These are phyloP conservation scores for Conoideocrella luteorostrata DNA, from an alignment of 2,329 filamentous ascomycete genomes.

Conservation along the genomic window DNA sequence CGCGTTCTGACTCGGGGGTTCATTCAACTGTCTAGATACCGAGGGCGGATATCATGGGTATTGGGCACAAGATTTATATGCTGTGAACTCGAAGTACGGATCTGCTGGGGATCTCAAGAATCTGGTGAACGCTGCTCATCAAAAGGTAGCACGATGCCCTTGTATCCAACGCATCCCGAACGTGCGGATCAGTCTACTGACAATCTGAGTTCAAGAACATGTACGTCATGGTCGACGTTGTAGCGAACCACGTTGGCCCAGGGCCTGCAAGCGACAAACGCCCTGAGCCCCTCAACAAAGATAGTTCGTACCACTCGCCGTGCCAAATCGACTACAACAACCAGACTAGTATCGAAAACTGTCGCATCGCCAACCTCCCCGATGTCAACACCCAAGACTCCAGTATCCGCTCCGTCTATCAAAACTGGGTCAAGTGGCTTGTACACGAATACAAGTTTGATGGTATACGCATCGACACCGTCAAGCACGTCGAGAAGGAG, in stretches of 20 bases:
- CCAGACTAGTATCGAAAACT: slow-evolving; percentile 40
- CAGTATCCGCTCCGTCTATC: slow-evolving; percentile 42
- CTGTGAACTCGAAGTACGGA: slow-evolving; percentile 53
- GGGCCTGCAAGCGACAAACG: slow-evolving; percentile 40
- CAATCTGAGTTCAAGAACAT: slow-evolving; percentile 18
- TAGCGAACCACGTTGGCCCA: slow-evolving; percentile 52
- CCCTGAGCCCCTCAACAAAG: slow-evolving; percentile 41
- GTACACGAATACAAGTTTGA: slow-evolving; percentile 57
- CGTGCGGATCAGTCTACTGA: no score
- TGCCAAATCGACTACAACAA: slow-evolving; percentile 52
- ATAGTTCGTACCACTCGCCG: slow-evolving; percentile 53
- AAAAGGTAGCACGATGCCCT: slow-evolving; percentile 39
- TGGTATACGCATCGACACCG: slow-evolving; percentile 54
- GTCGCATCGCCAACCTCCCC: slow-evolving; percentile 52
- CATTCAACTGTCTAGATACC: slow-evolving; percentile 20
- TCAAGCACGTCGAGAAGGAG: slow-evolving; percentile 53
- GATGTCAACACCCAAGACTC: slow-evolving; percentile 52
- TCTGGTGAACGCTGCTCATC: slow-evolving; percentile 49
- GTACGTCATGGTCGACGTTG: slow-evolving; percentile 57
- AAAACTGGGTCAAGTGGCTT: slow-evolving; percentile 52
- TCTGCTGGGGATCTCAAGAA: slow-evolving; percentile 51
- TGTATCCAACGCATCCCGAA: slow-evolving; percentile 2
- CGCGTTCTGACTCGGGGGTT: no score
- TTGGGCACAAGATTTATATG: slow-evolving; percentile 44
- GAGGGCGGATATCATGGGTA: slow-evolving; percentile 49